Conservation (phyloP, 495 filamentous ascomycete genomes). For the Hyaloscypha bicolor region DNA sequence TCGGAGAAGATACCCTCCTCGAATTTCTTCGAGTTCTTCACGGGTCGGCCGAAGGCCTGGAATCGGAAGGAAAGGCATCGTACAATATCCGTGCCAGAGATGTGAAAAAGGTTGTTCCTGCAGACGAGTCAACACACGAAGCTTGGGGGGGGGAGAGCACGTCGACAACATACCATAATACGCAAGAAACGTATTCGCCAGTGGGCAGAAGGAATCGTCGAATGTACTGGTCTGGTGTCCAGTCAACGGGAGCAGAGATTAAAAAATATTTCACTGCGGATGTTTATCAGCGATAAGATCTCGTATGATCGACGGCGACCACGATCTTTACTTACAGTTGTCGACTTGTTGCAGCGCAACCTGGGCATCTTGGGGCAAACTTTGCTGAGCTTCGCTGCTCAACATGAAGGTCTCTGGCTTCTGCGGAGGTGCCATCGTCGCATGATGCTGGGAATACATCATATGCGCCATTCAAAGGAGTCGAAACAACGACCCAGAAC, state of each 20-base stretch:
- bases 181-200: constrained; percentile 97
- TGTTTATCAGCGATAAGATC: neutral
- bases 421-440: constrained; percentile 58
- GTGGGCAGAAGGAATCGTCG: constrained; percentile 93
- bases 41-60: constrained; percentile 95
- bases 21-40: constrained; percentile 99
- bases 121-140: constrained; percentile 35
- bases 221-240: constrained; percentile 95
- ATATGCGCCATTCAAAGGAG: constrained; percentile 38
- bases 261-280: constrained; percentile 96
- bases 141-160: constrained; percentile 1
- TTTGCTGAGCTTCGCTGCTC: constrained; percentile 93
- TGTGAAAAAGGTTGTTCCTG: constrained; percentile 98
- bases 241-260: constrained; percentile 97
- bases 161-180: constrained; percentile 73
- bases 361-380: constrained; percentile 92
- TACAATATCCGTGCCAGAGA: constrained; percentile 98
- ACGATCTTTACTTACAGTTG: constrained; percentile 74
- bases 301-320: neutral
- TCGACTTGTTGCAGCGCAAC: constrained; percentile 98
- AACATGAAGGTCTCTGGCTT: constrained; percentile 99
- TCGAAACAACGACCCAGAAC: constrained; percentile 32
- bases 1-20: constrained; percentile 99
- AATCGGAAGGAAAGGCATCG: constrained; percentile 98
- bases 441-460: constrained; percentile 56